Base-by-base conservation (phyloP, 2,329 filamentous ascomycete species). In the Fusarium transvaalense region DNA sequence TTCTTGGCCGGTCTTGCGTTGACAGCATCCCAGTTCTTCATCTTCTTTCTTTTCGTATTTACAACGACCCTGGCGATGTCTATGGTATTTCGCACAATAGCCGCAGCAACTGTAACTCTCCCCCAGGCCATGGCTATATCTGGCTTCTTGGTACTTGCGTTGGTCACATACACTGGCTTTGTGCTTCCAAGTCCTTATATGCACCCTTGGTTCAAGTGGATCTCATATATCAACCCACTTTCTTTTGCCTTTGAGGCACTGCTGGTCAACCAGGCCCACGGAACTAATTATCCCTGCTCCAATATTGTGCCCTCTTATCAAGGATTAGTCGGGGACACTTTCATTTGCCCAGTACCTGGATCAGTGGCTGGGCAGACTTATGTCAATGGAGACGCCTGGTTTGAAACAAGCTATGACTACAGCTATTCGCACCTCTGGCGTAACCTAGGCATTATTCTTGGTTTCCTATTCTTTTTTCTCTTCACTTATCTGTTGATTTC, bases 21-120 rank as follows among this genome's bases (percentile, higher is more conserved):
- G 82, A 91, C 0, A 86, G 85, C 2, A 81, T 87, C 2, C 95
- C 94, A 82, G 95, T 96, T 80, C 83, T 93, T 68, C 95, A 91
- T 81, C 84, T 91, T 67, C 80, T 96, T 89, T 86, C 2, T 92
- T 0, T 83, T 95, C 67, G 85, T 88, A 71, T 94, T 94, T 89
- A 90, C 86, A 10, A 56, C 53, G 2, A 56, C 53, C 4, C n/a
- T 56, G 10, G 53, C 53, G 3, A 56, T 56, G 53, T 56, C 53
- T 6, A 56, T 56, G 53, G 34, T 50, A 2, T 95, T 95, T 82
- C 84, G 92, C 34, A 91, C 89, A 0, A 88, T 95, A 71, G 92
- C 88, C 1, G 88, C 91, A 0, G 21, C 37, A 14, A 56, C 45
- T 1, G 12, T 5, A 4, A 41, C 54, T 29, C 35, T 56, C 15